Percentiles rank a stretch among this genome's conserved stretches.
Evolutionary conservation across 2,329 filamentous ascomycete genomes (phyloP).

Genomic region (Xylaria sp.): DNA sequence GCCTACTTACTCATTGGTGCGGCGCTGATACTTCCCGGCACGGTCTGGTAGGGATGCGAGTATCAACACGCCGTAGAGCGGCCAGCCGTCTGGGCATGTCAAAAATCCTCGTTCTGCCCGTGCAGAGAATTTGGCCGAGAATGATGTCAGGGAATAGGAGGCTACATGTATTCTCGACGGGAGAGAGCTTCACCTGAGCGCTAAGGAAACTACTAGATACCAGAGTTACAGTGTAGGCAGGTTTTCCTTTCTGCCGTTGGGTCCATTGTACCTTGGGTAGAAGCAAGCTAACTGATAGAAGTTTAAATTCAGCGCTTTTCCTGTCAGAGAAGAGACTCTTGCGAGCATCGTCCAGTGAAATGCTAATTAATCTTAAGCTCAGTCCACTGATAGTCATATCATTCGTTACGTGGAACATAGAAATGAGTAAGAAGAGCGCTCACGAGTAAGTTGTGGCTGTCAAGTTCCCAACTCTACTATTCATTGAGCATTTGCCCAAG

Average conservation of each 20-base stretch:
- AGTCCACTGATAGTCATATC: not conserved
- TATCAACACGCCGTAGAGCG: not conserved
- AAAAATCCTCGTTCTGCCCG: not conserved
- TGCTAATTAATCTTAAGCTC: not conserved
- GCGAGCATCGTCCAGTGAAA: not conserved
- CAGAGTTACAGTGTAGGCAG: no score
- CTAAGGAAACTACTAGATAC: conserved; percentile 4
- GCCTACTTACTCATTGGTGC: not conserved
- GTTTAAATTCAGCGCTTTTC: not conserved
- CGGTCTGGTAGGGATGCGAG: conserved; percentile 4
- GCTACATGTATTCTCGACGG: not conserved
- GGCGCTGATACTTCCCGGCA: conserved; percentile 8
- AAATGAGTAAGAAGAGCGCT: not conserved
- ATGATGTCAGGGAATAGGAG: conserved; percentile 30
- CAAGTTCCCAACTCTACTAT: not conserved
- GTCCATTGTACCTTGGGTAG: not conserved
- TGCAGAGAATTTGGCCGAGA: not conserved
- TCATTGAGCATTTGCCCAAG: not conserved
- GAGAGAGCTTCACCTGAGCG: conserved; percentile 4
- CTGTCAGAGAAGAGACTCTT: not conserved
- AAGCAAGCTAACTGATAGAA: not conserved
- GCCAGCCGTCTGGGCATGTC: not conserved
- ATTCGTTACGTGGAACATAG: not conserved
- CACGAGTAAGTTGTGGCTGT: not conserved
- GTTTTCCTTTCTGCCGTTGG: not conserved